Evolutionary conservation across 2,329 filamentous ascomycete species (phyloP), one percentile per base, ranked within the genome.

Genomic region (Gremmenia infestans): DNA sequence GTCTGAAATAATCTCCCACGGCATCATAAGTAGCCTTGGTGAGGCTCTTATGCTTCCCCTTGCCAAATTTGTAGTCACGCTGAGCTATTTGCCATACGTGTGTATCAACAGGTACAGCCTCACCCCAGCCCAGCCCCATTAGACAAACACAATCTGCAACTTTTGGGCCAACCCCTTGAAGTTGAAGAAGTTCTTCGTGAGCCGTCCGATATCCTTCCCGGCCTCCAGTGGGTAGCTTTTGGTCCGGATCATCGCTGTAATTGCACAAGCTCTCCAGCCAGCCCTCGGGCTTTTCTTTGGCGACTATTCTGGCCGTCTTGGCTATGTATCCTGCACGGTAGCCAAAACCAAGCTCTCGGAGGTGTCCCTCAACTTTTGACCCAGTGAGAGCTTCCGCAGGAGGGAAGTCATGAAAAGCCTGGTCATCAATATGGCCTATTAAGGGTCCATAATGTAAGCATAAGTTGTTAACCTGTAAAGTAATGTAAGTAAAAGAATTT

Each of bases 11-110:
- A 60, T 96, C 89, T 0, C 89, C 94, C 14, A 99, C 85, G 0
- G 91, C 89, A 69, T 94, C 87, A 67, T 99, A 97, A 60, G 90
- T 92, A 42, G 81, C 82, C 68, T 95, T 95, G 14, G 88, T 97
- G 60, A 99, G 79, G 48, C 90, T 93, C 68, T 91, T 93, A 59
- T 88, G 80, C 68, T 90, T 93, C 8, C 83, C 84, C 65, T 86
- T 89, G 6, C 90, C 89, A 66, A 99, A 96, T 57, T 87, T 91
- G 74, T 99, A 99, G 72, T 99, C 94, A 52, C 94, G 81, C 71
- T 95, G 90, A 0, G 94, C 95, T 68, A 99, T 97, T 75, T 97
- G 92, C 93, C 92, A 97, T 12, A 99, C 91, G 73, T 99, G 95
- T 1, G 95, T 99, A 72, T 99, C 94, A 35, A 99, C 89, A 0